Conservation (phyloP, 257 asterid genomes). For the Ballota nigra region DNA sequence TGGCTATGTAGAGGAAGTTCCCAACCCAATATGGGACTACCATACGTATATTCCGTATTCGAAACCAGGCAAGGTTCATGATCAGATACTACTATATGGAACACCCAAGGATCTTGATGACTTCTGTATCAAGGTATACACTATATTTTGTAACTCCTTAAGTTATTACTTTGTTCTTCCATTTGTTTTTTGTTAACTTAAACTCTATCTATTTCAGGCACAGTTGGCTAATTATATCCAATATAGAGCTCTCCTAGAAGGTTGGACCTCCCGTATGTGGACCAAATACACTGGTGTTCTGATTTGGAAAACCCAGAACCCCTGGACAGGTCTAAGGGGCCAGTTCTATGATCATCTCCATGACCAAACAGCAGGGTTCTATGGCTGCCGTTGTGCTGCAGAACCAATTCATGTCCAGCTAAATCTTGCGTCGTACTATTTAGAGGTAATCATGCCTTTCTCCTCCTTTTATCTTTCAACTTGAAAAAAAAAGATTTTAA, state of each 20-base stretch:
- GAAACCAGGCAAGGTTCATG: slow-evolving; percentile 79
- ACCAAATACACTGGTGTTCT: slow-evolving; percentile 89
- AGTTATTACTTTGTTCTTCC: background rate
- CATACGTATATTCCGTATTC: slow-evolving; percentile 94
- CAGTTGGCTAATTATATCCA: slow-evolving; percentile 88
- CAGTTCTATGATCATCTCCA: slow-evolving; percentile 97
- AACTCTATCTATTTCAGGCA: slow-evolving; percentile 54
- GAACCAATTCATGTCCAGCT: slow-evolving; percentile 96
- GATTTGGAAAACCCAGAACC: slow-evolving; percentile 99
- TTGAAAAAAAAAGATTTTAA: background rate
- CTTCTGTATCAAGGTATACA: slow-evolving; percentile 84
- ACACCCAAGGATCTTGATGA: slow-evolving; percentile 81
- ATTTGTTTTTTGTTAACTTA: background rate
- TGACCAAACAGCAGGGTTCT: slow-evolving; percentile 96
- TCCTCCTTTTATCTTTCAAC: background rate
- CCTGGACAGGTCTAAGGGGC: slow-evolving; percentile 98
- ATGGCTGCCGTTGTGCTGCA: slow-evolving; percentile 92
- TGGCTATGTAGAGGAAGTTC: slow-evolving; percentile 80
- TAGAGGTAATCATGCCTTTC: slow-evolving; percentile 58
- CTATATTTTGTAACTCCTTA: slow-evolving; percentile 8
- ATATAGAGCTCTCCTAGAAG: slow-evolving; percentile 95
- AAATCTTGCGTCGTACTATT: slow-evolving; percentile 60
- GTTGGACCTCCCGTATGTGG: slow-evolving; percentile 99
- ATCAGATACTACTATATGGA: slow-evolving; percentile 84
- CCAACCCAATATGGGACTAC: slow-evolving; percentile 86